Evolutionary conservation across 768 basidiomycete species (phyloP).

Genomic region (Coprinellus aureogranulatus): DNA sequence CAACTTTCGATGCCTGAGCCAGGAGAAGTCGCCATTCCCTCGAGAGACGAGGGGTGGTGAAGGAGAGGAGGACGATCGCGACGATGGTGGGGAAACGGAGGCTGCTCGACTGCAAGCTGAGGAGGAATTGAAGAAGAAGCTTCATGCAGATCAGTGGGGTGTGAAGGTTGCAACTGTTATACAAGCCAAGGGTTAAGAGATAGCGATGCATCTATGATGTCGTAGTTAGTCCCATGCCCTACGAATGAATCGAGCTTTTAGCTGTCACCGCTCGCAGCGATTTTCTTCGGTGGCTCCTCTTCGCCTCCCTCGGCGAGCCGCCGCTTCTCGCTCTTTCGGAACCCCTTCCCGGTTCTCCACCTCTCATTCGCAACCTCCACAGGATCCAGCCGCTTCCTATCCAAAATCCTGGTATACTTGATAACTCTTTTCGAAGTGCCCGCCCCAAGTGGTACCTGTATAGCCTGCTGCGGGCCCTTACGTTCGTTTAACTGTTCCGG

Average conservation of each 20-base stretch:
- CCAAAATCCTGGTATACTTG: constrained; percentile 67
- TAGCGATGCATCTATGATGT: background rate
- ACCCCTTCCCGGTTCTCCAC: constrained; percentile 70
- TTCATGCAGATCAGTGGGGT: background rate
- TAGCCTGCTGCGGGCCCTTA: constrained; percentile 12
- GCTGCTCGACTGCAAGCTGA: background rate
- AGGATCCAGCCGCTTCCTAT: constrained; percentile 64
- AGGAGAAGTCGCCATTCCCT: constrained; percentile 28
- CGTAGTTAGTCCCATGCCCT: too few species aligned
- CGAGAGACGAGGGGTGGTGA: too few species aligned
- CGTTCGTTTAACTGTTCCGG: constrained; percentile 16
- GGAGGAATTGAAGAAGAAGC: background rate
- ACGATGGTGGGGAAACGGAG: background rate
- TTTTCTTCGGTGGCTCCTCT: background rate
- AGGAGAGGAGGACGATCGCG: too few species aligned
- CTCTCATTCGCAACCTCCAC: constrained; percentile 75
- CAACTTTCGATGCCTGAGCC: constrained; percentile 32
- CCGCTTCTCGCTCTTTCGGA: constrained; percentile 38
- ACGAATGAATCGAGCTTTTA: too few species aligned
- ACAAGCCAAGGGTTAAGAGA: background rate
- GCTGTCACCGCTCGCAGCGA: background rate
- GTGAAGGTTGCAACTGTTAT: background rate
- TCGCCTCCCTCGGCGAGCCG: background rate
- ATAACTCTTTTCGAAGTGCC: constrained; percentile 58
- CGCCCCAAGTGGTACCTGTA: constrained; percentile 69